These are phyloP conservation scores for Botrytis galanthina DNA, from an alignment of 2,329 filamentous ascomycete species.

Conservation along the genomic window DNA sequence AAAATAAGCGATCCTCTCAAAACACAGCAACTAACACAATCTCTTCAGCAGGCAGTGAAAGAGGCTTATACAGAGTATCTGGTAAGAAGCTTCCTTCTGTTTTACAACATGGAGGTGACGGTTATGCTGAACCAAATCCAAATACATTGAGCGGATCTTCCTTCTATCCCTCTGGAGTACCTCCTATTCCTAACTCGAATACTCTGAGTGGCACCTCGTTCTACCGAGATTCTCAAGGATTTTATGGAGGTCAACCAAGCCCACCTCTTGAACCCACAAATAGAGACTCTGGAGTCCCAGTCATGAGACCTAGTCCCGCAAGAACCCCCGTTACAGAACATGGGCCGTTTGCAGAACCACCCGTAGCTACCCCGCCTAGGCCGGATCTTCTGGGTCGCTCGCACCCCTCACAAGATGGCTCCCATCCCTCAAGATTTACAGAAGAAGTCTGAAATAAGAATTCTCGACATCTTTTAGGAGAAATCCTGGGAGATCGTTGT, in stretches of 20 bases:
- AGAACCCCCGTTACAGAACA: conserved; percentile 59
- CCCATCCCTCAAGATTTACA: conserved; percentile 46
- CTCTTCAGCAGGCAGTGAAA: conserved; percentile 46
- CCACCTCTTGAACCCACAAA: conserved; percentile 37
- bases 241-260: conserved; percentile 36
- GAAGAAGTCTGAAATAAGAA: conserved; percentile 44
- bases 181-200: conserved; percentile 30
- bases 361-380: conserved; percentile 27
- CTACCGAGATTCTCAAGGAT: conserved; percentile 53
- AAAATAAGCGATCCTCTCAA: conserved; percentile 35
- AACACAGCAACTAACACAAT: conserved; percentile 37
- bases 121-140: conserved; percentile 46
- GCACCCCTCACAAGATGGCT: conserved; percentile 46
- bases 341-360: conserved; percentile 42
- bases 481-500: conserved; percentile 21
- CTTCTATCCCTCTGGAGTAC: conserved; percentile 42
- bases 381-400: conserved; percentile 43
- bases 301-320: conserved; percentile 63
- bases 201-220: conserved; percentile 51
- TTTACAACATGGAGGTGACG: conserved; percentile 60
- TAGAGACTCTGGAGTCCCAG: conserved; percentile 55
- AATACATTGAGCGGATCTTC: conserved; percentile 50
- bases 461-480: conserved; percentile 21
- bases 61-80: conserved; percentile 63
- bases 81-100: conserved; percentile 64